Evolutionary conservation across 441 rosid genomes (phyloP), one percentile per base, ranked within the genome.

Genomic region (Kokia cookei): DNA sequence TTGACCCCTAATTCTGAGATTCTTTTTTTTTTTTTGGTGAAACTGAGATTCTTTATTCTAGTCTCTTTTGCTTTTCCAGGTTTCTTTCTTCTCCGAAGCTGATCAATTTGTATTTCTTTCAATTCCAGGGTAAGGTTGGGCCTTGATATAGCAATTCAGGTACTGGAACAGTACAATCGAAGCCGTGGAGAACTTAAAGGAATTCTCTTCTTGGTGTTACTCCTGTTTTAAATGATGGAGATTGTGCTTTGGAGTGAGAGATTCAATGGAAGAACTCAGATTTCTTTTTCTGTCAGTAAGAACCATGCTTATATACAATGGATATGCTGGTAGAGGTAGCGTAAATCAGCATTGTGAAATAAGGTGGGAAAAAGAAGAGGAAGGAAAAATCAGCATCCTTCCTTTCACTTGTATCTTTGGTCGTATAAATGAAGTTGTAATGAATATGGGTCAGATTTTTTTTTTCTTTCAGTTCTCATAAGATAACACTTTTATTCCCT

Each of bases 61-160:
- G 37, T 45, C 4, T 13, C 69, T 66, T 40, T 75, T 15, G 47
- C 22, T 51, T 11, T 27, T 13, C 40, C 42, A 5, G 15, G 9
- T 66, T 54, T 14, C 35, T 3, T 14, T 55, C 13, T 66, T 51
- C 1, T 7, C 77, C 45, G 66, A 17, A 68, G 58, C 54, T 29
- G 65, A 19, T 63, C 13, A 37, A 14, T 6, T 71, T 42, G 45
- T 64, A 53, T 71, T 48, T 74, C 43, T 71, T 50, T 79, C 37
- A 55, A 7, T 77, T 76, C 81, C 85, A 91, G 99, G 98, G 88
- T 19, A 93, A 88, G 78, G 72, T 90, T 37, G 99, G 98, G 14
- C 88, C 96, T 26, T 95, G 99, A 97, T 95, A 86, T 83, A 95
- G 98, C 84, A 90, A 95, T 79, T 98, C 98, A 4, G 94, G 86